Evolutionary conservation across 805 yeast species (phyloP).

Genomic region (Ogataea corticis): DNA sequence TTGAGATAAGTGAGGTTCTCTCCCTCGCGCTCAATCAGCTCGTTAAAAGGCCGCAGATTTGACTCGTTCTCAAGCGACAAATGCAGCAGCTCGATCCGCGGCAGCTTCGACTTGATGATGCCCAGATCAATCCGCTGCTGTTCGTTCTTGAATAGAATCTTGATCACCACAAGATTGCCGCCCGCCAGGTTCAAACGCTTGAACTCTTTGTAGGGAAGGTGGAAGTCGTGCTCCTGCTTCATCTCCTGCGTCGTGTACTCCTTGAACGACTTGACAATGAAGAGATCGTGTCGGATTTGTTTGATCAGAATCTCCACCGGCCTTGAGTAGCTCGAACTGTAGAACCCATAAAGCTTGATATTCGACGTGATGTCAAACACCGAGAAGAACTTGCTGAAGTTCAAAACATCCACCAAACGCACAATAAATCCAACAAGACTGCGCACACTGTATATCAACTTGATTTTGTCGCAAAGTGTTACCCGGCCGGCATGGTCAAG

Average conservation of each 20-base stretch:
- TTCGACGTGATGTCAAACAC: conserved; percentile 34
- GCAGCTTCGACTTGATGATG: conserved; percentile 27
- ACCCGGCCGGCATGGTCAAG: conserved; percentile 22
- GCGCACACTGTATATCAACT: conserved; percentile 28
- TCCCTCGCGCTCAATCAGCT: conserved; percentile 28
- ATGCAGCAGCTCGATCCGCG: conserved; percentile 29
- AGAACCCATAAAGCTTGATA: conserved; percentile 33
- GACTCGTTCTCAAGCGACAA: conserved; percentile 31
- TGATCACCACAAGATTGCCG: conserved; percentile 33
- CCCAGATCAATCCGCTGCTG: conserved; percentile 33
- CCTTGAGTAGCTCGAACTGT: conserved; percentile 26
- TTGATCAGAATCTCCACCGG: conserved; percentile 34
- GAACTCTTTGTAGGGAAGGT: conserved; percentile 34
- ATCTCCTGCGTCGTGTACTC: conserved; percentile 33
- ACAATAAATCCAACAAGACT: conserved; percentile 26
- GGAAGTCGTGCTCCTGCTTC: conserved; percentile 35
- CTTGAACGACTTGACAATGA: conserved; percentile 32
- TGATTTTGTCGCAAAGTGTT: conserved; percentile 29
- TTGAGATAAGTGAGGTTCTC: conserved; percentile 25
- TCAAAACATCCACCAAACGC: conserved; percentile 23
- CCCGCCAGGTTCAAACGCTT: conserved; percentile 29
- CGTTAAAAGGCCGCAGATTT: conserved; percentile 31
- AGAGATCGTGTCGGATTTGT: conserved; percentile 32
- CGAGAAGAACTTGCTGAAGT: conserved; percentile 30
- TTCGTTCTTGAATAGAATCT: conserved; percentile 32